These are phyloP conservation scores for Phytophthora ohioensis DNA, from an alignment of 352 stramenopile species.

Conservation along the genomic window DNA sequence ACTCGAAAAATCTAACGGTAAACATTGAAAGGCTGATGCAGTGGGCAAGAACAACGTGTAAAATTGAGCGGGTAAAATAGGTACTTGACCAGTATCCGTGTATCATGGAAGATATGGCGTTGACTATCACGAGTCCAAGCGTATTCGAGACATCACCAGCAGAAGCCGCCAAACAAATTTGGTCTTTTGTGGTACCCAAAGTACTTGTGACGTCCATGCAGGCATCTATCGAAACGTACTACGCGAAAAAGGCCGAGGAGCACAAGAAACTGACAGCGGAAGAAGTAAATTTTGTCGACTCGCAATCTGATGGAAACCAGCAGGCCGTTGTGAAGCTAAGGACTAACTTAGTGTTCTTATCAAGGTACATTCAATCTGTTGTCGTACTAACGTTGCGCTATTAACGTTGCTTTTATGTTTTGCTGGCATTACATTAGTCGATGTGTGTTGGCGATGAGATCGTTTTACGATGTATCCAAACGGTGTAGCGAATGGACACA, in stretches of 20 bases:
- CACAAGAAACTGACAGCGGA: not conserved
- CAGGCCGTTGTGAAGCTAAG: not conserved
- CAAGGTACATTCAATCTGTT: too few relatives aligned
- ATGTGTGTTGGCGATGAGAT: too few relatives aligned
- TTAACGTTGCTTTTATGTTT: too few relatives aligned
- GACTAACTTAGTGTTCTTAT: too few relatives aligned
- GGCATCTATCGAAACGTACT: not conserved
- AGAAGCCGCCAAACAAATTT: not conserved
- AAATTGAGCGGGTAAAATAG: not conserved
- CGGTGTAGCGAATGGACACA: too few relatives aligned
- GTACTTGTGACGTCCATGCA: not conserved
- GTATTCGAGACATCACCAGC: not conserved
- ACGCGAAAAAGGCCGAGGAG: not conserved
- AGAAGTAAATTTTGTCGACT: not conserved
- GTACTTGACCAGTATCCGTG: conserved; percentile 8
- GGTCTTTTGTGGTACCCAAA: not conserved
- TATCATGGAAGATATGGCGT: conserved; percentile 9
- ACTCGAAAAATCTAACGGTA: too few relatives aligned
- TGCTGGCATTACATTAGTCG: too few relatives aligned
- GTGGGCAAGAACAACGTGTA: too few relatives aligned
- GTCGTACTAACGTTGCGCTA: not conserved
- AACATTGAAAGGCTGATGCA: too few relatives aligned
- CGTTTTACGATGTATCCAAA: too few relatives aligned
- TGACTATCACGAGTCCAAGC: not conserved
- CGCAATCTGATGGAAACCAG: not conserved